These are phyloP conservation scores for Kondoa malvinella DNA, from an alignment of 768 basidiomycete genomes.

Conservation along the genomic window DNA sequence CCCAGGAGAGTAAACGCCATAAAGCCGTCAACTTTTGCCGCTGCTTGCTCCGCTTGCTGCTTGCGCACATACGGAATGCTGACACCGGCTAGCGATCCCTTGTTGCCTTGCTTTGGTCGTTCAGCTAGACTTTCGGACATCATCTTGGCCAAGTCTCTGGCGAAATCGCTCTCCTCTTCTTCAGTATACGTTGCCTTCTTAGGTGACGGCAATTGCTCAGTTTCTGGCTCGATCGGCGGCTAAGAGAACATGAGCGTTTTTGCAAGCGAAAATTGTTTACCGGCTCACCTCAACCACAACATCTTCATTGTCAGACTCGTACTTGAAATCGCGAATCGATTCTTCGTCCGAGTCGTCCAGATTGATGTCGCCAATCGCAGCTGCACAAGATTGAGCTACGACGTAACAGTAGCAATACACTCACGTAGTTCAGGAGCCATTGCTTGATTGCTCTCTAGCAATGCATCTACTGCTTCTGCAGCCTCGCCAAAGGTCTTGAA, in stretches of 20 bases:
- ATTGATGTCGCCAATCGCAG: slow-evolving; percentile 3
- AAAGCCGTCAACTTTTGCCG: slow-evolving; percentile 31
- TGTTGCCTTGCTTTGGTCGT: slow-evolving; percentile 6
- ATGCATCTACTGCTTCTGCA: slow-evolving; percentile 71
- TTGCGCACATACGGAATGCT: slow-evolving; percentile 14
- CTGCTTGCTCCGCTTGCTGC: slow-evolving; percentile 3
- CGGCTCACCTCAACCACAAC: neutral
- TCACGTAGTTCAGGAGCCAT: slow-evolving; percentile 30
- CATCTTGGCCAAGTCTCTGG: slow-evolving; percentile 86
- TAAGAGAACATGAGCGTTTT: no score
- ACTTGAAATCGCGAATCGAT: neutral
- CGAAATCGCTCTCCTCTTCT: slow-evolving; percentile 65
- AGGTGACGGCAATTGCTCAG: neutral
- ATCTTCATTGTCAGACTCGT: neutral
- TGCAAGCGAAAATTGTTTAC: no score
- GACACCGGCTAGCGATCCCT: slow-evolving; percentile 38
- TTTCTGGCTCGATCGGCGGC: neutral
- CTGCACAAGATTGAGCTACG: slow-evolving; percentile 7
- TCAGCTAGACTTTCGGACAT: slow-evolving; percentile 46
- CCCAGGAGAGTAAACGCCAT: slow-evolving; percentile 90
- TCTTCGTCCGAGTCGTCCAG: slow-evolving; percentile 36
- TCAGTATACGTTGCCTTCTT: slow-evolving; percentile 14
- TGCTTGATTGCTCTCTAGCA: slow-evolving; percentile 53
- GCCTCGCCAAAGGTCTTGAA: slow-evolving; percentile 69
- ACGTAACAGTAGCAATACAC: neutral